Percentiles rank a stretch among this genome's conserved stretches.
These are phyloP conservation scores for Ilyonectria sp. DNA, from an alignment of 2,329 filamentous ascomycete species.

Conservation along the genomic window DNA sequence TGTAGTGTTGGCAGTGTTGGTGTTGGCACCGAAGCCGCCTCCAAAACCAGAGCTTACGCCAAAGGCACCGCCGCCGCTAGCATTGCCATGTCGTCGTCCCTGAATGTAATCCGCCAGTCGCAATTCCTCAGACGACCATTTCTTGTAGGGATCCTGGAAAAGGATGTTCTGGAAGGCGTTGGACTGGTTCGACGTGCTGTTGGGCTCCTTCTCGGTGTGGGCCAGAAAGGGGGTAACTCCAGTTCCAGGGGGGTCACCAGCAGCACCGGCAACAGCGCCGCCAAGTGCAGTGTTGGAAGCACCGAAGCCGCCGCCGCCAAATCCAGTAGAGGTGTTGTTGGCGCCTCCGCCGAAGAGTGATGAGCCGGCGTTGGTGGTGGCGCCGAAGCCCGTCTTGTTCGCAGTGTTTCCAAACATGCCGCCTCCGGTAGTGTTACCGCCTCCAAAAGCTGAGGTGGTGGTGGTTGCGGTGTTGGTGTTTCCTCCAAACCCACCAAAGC, in stretches of 20 bases:
- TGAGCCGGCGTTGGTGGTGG: slow-evolving; percentile 56
- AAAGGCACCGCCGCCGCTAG: slow-evolving; percentile 88
- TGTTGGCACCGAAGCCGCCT: slow-evolving; percentile 65
- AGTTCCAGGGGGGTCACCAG: slow-evolving; percentile 78
- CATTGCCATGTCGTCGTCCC: slow-evolving; percentile 87
- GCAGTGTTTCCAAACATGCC: slow-evolving; percentile 67
- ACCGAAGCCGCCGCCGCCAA: slow-evolving; percentile 60
- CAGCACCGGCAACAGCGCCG: slow-evolving; percentile 57
- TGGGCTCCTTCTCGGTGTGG: slow-evolving; percentile 80
- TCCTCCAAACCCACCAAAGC: slow-evolving; percentile 60
- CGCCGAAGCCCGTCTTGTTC: slow-evolving; percentile 67
- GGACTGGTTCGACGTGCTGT: slow-evolving; percentile 59
- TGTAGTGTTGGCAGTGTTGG: slow-evolving; percentile 39
- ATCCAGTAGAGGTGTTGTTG: slow-evolving; percentile 49
- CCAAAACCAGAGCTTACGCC: slow-evolving; percentile 72
- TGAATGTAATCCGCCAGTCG: slow-evolving; percentile 90
- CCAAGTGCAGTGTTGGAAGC: slow-evolving; percentile 66
- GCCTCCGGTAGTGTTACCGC: slow-evolving; percentile 55
- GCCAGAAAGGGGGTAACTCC: slow-evolving; percentile 78
- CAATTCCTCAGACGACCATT: slow-evolving; percentile 91
- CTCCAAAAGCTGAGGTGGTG: slow-evolving; percentile 58
- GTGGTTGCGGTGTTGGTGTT: slow-evolving; percentile 53
- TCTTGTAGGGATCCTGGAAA: slow-evolving; percentile 86
- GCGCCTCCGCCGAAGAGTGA: slow-evolving; percentile 61
- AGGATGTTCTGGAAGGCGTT: slow-evolving; percentile 85